Base-by-base conservation (phyloP, 805 yeast species). In the Yamadazyma phyllophila region DNA sequence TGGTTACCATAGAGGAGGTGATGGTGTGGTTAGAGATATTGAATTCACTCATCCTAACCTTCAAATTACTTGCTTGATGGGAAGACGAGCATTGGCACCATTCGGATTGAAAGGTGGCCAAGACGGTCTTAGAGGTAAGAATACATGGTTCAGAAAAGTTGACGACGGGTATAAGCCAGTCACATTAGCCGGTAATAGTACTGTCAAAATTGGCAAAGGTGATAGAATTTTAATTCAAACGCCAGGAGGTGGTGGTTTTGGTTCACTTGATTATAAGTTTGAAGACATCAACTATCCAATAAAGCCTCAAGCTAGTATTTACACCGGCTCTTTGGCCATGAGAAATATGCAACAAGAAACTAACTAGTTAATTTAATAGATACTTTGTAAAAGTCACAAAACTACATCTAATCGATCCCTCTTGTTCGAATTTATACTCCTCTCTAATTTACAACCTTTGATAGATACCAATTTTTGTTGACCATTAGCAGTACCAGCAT, bases 51-150 rank as follows among this genome's bases (percentile, higher is more conserved):
- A 58, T 42, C 47, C 59, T n/a, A 54, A 54, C 17, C 54, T 67
- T 26, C 82, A 81, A 52, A 91, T 85, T 7, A 88, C 95, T 1
- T 88, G 89, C 47, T 71, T 86, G 44, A 86, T 92, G 55, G 97
- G 92, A 61, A 77, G 99, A 60, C 77, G 98, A 56, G 82, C 87
- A 2, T 66, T 80, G 48, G 83, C 91, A 1, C 99, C 98, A 1
- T 86, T 83, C 61, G 99, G 98, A 3, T 62, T 92, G 42, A 65
- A 77, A 16, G 97, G 97, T 1, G 99, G 98, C 27, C 73, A 67
- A 26, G 80, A 80, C 52, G 99, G 95, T 2, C 62, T 63, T 17
- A 68, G 88, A 49, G 99, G 99, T 4, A 55, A 52, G 43, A 65
- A 71, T 53, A 54, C 54, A 26, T 72, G 76, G 76, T 51, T 52